A percentile compares a stretch with the other conserved stretches of the same genome.
Conservation (phyloP, 805 yeast genomes). For the Allodekkera sacchari region DNA sequence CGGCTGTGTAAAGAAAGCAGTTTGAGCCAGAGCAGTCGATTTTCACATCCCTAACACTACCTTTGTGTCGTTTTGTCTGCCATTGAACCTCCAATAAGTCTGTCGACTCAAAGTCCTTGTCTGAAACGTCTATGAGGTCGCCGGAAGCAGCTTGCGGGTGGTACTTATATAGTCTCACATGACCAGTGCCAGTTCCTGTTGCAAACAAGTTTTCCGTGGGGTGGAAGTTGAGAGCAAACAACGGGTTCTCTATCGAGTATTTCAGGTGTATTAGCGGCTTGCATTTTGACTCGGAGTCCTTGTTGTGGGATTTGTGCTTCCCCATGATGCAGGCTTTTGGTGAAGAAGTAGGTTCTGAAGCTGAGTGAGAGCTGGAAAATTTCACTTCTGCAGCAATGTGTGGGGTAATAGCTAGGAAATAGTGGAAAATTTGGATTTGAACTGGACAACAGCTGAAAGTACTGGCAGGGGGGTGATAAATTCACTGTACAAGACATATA, state of each 20-base stretch:
- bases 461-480: no score
- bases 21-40: slow-evolving; percentile 51
- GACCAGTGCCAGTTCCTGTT: slow-evolving; percentile 79
- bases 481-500: no score
- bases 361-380: no score
- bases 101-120: slow-evolving; percentile 15
- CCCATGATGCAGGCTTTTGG: no score
- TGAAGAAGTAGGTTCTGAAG: no score
- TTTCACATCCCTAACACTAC: slow-evolving; percentile 67
- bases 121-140: slow-evolving; percentile 2
- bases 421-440: no score
- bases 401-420: no score
- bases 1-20: slow-evolving; percentile 54
- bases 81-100: slow-evolving; percentile 38
- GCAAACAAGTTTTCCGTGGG: slow-evolving; percentile 59
- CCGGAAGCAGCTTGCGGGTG: slow-evolving; percentile 25
- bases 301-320: no score
- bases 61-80: slow-evolving; percentile 88
- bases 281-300: no score
- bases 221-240: slow-evolving; percentile 74
- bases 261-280: slow-evolving; percentile 1
- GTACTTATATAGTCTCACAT: slow-evolving; percentile 54
- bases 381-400: no score
- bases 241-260: slow-evolving; percentile 35
- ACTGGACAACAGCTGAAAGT: no score